Evolutionary conservation across 1,139 yeast species (phyloP), one percentile per base, ranked within the genome.

Genomic region (Ogataea hybrid): DNA sequence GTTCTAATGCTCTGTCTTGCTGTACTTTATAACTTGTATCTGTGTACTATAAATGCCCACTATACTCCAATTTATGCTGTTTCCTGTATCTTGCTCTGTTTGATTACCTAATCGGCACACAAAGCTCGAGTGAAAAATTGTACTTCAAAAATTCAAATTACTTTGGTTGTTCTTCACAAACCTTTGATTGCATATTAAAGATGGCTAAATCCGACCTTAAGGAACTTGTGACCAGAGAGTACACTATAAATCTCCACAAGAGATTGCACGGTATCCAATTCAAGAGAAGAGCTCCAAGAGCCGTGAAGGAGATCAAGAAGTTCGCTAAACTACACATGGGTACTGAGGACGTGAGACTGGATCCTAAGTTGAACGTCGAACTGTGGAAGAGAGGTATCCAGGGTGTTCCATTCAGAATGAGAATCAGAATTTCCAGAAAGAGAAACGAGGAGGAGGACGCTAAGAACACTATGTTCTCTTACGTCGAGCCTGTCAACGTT

Each of bases 361-460:
- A 92, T 79, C 98, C 98, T 70, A 87, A 82, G 75, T 81, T 94
- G 76, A 94, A 94, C 85, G 94, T 90, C 75, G 95, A 85, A 71
- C 80, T 94, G 77, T 94, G 98, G 98, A 86, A 88, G 76, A 89
- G 95, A 80, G 99, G 99, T 80, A 84, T 94, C 78, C 92, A 90
- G 83, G 97, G 97, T 78, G 95, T 88, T 67, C 96, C 95, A 73
- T 79, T 77, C 86, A 90, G 97, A 83, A 71, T 94, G 76, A 89
- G 99, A 81, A 82, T 94, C 73, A 90, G 97, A 81, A 90, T 94
- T 77, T 89, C 97, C 56, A 90, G 98, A 88, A 92, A 86, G 92
- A 88, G 97, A 82, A 92, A 92, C 81, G 97, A 94, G 75, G 98
- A 92, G 80, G 98, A 94, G 81, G 92, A 89, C 72, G 97, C 98